Conservation (phyloP, 495 filamentous ascomycete genomes). For the Choiromyces venosus region DNA sequence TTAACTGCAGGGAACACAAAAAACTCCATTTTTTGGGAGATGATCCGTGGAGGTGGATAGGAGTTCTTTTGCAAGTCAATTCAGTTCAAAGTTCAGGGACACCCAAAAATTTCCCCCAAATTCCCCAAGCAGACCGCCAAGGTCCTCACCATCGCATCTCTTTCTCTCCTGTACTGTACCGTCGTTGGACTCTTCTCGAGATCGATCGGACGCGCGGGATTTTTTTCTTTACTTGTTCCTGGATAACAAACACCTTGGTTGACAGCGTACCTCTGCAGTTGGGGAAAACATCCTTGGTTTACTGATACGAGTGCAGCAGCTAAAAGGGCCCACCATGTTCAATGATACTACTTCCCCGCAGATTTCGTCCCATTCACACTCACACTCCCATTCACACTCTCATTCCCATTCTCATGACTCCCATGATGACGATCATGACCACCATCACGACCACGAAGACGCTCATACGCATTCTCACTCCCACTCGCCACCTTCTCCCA, state of each 20-base stretch:
- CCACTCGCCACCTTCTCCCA: constrained; percentile 45
- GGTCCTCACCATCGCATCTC: constrained; percentile 22
- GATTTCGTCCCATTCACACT: constrained; percentile 26
- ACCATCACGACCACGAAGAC: constrained; percentile 35
- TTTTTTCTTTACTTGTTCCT: constrained; percentile 6
- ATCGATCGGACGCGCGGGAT: background rate
- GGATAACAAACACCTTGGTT: background rate
- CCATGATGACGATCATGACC: constrained; percentile 5
- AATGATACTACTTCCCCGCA: constrained; percentile 38
- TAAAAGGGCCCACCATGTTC: constrained; percentile 15
- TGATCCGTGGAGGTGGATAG: background rate
- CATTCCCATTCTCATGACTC: constrained; percentile 24
- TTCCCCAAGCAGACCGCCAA: constrained; percentile 21
- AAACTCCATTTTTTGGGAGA: background rate
- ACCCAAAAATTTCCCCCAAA: background rate
- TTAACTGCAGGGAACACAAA: background rate
- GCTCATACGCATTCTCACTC: constrained; percentile 45
- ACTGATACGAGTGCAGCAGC: constrained; percentile 2
- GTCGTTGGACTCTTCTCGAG: too few species aligned
- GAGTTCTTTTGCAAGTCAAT: constrained; percentile 1
- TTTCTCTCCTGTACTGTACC: constrained; percentile 9
- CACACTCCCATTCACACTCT: constrained; percentile 41
- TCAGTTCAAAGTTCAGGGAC: background rate
- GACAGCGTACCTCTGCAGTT: constrained; percentile 13
- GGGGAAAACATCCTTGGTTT: background rate